Evolutionary conservation across 495 filamentous ascomycete genomes (phyloP), one percentile per base, ranked within the genome.

Genomic region (Aspergillus bridgeri): DNA sequence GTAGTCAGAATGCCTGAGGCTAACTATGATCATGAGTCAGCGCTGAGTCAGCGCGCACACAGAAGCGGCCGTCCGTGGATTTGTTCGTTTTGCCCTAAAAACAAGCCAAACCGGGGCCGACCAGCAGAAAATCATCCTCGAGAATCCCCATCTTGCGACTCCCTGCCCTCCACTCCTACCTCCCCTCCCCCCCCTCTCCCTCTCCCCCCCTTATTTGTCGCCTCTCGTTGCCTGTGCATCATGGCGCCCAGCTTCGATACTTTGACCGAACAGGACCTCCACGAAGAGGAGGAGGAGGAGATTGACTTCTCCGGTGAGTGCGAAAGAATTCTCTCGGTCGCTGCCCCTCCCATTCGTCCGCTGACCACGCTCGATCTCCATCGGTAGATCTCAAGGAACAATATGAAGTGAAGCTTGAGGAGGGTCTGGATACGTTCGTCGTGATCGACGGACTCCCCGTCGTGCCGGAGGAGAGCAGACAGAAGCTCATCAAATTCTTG

Each of bases 341-440:
- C 48, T 53, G 22, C 48, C 42, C 51, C 58, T 65, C 58, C 69
- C 70, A 38, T 66, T 67, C 66, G 63, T 38, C 54, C 43, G 60
- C 70, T 75, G 66, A 74, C 56, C 46, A 27, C 43, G 27, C 38
- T 18, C 53, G 47, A 52, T 22, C n/a, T n/a, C 42, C 27, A 33
- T 60, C 21, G 33, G 51, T 63, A 87, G 94, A 98, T 77, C 82
- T 98, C 59, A 81, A 85, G 67, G 91, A 90, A 68, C 89, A 95
- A 73, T 96, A 89, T 67, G 92, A 98, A 72, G 94, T 97, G 43
- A 91, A 92, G 65, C 81, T 96, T 51, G 93, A 98, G 70, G 89
- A 96, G 71, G 93, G 94, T 53, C 85, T 96, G 66, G 94, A 98
- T 69, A 87, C 90, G 60, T 98, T 98, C 65, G 86, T 98, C 56